Evolutionary conservation across 768 basidiomycete species (phyloP).

Genomic region (Mycena vulgaris): DNA sequence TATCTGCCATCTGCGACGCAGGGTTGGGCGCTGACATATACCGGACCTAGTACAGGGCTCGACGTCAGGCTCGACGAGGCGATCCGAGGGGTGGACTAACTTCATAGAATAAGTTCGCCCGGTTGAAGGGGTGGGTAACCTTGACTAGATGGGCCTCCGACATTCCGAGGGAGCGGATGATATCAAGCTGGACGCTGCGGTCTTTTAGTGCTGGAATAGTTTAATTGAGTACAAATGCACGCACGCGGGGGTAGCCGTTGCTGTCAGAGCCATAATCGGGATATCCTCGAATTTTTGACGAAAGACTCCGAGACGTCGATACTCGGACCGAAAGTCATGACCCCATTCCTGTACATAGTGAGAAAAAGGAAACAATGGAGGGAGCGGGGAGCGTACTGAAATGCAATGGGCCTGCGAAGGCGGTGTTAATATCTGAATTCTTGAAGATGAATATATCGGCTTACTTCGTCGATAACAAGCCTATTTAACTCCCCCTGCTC

Average conservation of each 20-base stretch:
- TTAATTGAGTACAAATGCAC: slow-evolving; percentile 35
- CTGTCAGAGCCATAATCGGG: slow-evolving; percentile 91
- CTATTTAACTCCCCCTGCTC: slow-evolving; percentile 74
- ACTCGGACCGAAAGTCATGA: slow-evolving; percentile 84
- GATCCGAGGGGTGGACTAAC: slow-evolving; percentile 50
- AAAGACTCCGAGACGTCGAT: slow-evolving; percentile 80
- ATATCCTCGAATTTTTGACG: slow-evolving; percentile 75
- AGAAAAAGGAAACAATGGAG: background rate
- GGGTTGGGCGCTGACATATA: slow-evolving; percentile 71
- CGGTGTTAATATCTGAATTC: slow-evolving; percentile 11
- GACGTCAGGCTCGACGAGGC: background rate
- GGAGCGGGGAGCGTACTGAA: slow-evolving; percentile 62
- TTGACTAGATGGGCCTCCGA: slow-evolving; percentile 67
- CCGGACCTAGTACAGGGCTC: slow-evolving; percentile 63
- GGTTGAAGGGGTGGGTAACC: slow-evolving; percentile 86
- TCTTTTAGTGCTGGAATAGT: background rate
- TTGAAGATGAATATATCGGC: slow-evolving; percentile 19
- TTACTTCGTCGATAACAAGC: slow-evolving; percentile 86
- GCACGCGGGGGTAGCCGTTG: slow-evolving; percentile 82
- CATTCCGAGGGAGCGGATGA: slow-evolving; percentile 78
- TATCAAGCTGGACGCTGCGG: slow-evolving; percentile 80
- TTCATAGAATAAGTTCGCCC: slow-evolving; percentile 87
- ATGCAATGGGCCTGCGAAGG: slow-evolving; percentile 82
- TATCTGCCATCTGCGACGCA: slow-evolving; percentile 72
- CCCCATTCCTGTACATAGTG: slow-evolving; percentile 79